Percentiles rank a stretch among this genome's conserved stretches.
Evolutionary conservation across 1,284 basidiomycete genomes (phyloP).

Genomic region (Sanghuangporus weigelae): DNA sequence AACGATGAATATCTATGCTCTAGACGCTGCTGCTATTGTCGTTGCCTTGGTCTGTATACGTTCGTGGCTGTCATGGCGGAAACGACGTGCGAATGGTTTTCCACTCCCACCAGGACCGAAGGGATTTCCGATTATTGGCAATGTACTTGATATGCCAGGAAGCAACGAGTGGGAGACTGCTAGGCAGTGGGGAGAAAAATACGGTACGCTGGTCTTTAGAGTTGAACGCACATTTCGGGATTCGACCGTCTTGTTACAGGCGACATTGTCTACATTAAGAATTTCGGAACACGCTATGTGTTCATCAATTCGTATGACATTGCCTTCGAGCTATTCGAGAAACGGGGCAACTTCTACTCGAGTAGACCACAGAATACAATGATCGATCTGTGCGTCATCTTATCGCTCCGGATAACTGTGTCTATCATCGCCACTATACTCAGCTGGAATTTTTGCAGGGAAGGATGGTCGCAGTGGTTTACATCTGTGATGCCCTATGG

Average conservation of each 20-base stretch:
- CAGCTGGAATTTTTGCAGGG: neutral
- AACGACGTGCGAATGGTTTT: neutral
- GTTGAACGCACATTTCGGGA: neutral
- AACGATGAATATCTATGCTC: too few species aligned
- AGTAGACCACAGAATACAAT: slow-evolving; percentile 31
- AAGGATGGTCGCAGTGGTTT: slow-evolving; percentile 21
- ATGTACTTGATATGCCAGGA: slow-evolving; percentile 48
- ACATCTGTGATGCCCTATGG: slow-evolving; percentile 25
- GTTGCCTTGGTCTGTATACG: neutral
- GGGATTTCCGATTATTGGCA: slow-evolving; percentile 46
- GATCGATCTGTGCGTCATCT: slow-evolving; percentile 36
- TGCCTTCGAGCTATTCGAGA: slow-evolving; percentile 35
- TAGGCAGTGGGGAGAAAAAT: slow-evolving; percentile 40
- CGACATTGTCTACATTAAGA: slow-evolving; percentile 29
- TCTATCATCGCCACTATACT: neutral
- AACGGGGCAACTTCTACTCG: slow-evolving; percentile 35
- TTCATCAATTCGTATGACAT: slow-evolving; percentile 32
- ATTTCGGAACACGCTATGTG: slow-evolving; percentile 30
- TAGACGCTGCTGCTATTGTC: slow-evolving; percentile 1
- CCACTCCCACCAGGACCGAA: slow-evolving; percentile 49
- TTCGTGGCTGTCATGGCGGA: neutral
- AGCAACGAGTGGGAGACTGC: slow-evolving; percentile 51
- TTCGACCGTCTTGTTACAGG: slow-evolving; percentile 14
- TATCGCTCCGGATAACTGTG: neutral
- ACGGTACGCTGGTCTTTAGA: slow-evolving; percentile 9